Percentiles rank a stretch among this genome's conserved stretches.
Conservation (phyloP, 2,329 filamentous ascomycete genomes). For the Huntiella savannae region DNA sequence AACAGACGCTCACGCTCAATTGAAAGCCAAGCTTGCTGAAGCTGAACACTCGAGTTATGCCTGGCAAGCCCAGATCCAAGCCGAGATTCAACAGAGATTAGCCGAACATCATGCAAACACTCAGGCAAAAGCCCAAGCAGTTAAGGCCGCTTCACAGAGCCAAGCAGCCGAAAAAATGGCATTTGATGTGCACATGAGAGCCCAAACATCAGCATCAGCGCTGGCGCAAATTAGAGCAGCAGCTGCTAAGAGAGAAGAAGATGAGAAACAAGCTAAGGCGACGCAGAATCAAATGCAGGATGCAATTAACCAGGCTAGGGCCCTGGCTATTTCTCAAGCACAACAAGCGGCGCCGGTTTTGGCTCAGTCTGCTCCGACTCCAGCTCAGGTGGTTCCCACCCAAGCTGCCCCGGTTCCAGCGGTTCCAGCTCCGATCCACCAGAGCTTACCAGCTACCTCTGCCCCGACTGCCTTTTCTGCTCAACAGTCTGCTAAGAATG, state of each 20-base stretch:
- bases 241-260: background rate
- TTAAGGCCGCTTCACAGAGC: slow-evolving; percentile 13
- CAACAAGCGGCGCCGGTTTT: too few relatives aligned
- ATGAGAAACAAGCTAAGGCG: too few relatives aligned
- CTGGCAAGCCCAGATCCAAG: slow-evolving; percentile 8
- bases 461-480: too few relatives aligned
- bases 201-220: slow-evolving; percentile 6
- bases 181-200: slow-evolving; percentile 13
- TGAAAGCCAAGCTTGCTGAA: slow-evolving; percentile 9
- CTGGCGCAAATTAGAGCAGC: too few relatives aligned
- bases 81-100: slow-evolving; percentile 7
- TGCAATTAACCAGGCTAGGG: background rate
- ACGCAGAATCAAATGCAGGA: background rate
- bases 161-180: slow-evolving; percentile 9
- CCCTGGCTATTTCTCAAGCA: background rate
- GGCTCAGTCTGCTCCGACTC: too few relatives aligned
- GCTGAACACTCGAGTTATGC: slow-evolving; percentile 5
- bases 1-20: slow-evolving; percentile 9
- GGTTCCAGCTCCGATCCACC: too few relatives aligned
- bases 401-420: too few relatives aligned
- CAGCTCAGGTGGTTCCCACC: too few relatives aligned
- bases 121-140: slow-evolving; percentile 12
- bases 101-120: slow-evolving; percentile 7
- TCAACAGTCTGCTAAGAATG: too few relatives aligned
- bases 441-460: too few relatives aligned